Evolutionary conservation across 2,329 filamentous ascomycete genomes (phyloP).

Genomic region (Trichophyton simii): DNA sequence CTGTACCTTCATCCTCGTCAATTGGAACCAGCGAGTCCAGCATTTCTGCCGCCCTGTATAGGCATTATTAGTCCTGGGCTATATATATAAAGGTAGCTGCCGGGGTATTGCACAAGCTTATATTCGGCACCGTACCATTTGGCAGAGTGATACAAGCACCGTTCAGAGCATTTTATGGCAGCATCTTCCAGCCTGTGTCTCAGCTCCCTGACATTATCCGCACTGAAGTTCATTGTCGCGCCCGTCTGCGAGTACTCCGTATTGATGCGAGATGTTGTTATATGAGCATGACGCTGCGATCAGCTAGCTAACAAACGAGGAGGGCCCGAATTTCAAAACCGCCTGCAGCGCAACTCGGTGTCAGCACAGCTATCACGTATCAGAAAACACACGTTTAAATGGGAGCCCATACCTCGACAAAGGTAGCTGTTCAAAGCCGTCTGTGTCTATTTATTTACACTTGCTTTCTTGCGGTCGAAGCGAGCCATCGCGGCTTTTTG

Average conservation of each 20-base stretch:
- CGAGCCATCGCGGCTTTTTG: neutral
- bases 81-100: neutral
- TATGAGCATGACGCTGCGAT: neutral
- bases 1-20: slow-evolving; percentile 42
- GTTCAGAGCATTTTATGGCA: slow-evolving; percentile 79
- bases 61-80: neutral
- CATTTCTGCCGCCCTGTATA: slow-evolving; percentile 75
- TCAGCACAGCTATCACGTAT: neutral
- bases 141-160: slow-evolving; percentile 87
- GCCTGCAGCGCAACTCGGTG: neutral
- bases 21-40: slow-evolving; percentile 61
- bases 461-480: neutral
- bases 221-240: slow-evolving; percentile 20
- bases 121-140: slow-evolving; percentile 58
- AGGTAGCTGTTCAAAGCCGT: neutral
- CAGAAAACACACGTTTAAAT: neutral
- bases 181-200: slow-evolving; percentile 69
- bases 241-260: neutral
- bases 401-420: neutral
- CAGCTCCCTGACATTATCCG: slow-evolving; percentile 43
- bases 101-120: neutral
- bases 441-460: neutral
- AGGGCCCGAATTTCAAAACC: neutral
- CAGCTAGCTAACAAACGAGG: neutral
- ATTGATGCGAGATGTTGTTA: neutral